Conservation (phyloP, 2,329 filamentous ascomycete genomes). For the Hypoxylon sp. region DNA sequence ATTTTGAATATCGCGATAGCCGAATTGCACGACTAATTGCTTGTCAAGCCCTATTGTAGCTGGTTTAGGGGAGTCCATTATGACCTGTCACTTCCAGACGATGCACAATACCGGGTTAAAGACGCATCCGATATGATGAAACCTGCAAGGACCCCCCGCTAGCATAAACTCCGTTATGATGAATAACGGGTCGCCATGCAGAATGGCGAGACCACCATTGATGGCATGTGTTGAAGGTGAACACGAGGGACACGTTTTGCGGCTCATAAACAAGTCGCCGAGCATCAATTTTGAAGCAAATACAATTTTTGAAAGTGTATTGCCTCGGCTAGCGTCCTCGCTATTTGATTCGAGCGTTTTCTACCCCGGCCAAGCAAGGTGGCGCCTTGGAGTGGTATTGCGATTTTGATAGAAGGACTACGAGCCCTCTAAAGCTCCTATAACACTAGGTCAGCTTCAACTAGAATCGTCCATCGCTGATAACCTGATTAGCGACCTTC, state of each 20-base stretch:
- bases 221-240: conserved; percentile 32
- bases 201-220: conserved; percentile 41
- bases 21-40: conserved; percentile 45
- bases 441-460: conserved; percentile 28
- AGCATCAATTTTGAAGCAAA: conserved; percentile 26
- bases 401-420: conserved; percentile 20
- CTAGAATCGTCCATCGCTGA: conserved; percentile 23
- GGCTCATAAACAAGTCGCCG: conserved; percentile 33
- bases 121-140: conserved; percentile 41
- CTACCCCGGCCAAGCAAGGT: conserved; percentile 10
- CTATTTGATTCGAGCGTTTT: conserved; percentile 24
- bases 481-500: conserved; percentile 27
- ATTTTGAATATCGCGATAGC: conserved; percentile 46
- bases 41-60: conserved; percentile 32
- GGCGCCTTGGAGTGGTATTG: conserved; percentile 22
- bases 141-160: conserved; percentile 47
- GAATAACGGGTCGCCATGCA: conserved; percentile 46
- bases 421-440: conserved; percentile 24
- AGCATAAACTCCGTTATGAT: conserved; percentile 46
- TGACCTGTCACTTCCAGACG: conserved; percentile 45
- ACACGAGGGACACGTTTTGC: conserved; percentile 28
- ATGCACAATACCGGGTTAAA: conserved; percentile 46
- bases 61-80: conserved; percentile 24
- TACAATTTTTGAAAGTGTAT: conserved; percentile 12
- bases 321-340: conserved; percentile 10